phyloP scores from a whole-genome alignment of 2,329 filamentous ascomycete genomes.

The Endocalyx cinctus region DNA sequence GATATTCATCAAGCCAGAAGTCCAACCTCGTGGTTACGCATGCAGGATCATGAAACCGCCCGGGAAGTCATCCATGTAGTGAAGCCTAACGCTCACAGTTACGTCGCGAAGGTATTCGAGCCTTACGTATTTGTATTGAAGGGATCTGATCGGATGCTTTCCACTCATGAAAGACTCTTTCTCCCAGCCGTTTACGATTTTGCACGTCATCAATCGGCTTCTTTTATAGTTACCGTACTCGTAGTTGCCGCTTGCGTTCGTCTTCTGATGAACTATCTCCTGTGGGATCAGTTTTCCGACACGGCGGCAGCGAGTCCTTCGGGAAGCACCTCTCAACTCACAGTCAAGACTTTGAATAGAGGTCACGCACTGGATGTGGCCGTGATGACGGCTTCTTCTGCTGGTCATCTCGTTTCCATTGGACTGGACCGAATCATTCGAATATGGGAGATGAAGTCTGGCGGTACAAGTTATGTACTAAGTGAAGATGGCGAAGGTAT shows the following conservation, averaged over 20 bases:
- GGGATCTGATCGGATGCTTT: slow-evolving; percentile 60
- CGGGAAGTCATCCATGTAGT: slow-evolving; percentile 72
- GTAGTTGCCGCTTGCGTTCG: slow-evolving; percentile 61
- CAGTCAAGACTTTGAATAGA: slow-evolving; percentile 54
- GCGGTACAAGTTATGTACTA: slow-evolving; percentile 35
- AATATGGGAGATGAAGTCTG: slow-evolving; percentile 57
- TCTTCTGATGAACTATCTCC: slow-evolving; percentile 67
- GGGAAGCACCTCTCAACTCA: slow-evolving; percentile 48
- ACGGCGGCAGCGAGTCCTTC: slow-evolving; percentile 41
- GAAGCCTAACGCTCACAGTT: slow-evolving; percentile 66
- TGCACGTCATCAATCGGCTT: slow-evolving; percentile 51
- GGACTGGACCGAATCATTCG: slow-evolving; percentile 66
- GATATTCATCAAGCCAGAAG: slow-evolving; percentile 70
- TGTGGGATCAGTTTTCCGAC: slow-evolving; percentile 58
- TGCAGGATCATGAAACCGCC: slow-evolving; percentile 76
- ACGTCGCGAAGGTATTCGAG: slow-evolving; percentile 69
- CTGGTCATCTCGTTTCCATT: slow-evolving; percentile 63
- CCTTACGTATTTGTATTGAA: slow-evolving; percentile 69
- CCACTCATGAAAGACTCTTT: slow-evolving; percentile 43
- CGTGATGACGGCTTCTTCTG: slow-evolving; percentile 56
- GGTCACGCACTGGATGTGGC: slow-evolving; percentile 68
- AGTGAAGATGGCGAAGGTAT: slow-evolving; percentile 33
- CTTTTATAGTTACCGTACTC: slow-evolving; percentile 59
- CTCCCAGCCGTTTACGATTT: slow-evolving; percentile 64
- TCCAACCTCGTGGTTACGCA: slow-evolving; percentile 69